These are phyloP conservation scores for Populus deltoides DNA, from an alignment of 345 rosid genomes.

Conservation along the genomic window DNA sequence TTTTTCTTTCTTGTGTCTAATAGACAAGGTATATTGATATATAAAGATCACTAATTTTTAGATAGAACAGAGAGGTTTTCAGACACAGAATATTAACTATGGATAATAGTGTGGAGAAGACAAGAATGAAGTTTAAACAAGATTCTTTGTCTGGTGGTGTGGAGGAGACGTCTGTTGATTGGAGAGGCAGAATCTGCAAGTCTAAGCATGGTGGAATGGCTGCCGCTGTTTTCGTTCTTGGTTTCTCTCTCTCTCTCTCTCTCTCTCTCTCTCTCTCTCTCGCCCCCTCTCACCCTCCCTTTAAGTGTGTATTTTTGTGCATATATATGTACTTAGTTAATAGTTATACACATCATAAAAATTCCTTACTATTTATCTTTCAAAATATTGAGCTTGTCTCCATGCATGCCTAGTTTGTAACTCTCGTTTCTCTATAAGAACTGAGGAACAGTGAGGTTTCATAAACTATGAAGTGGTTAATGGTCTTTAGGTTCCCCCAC, in stretches of 20 bases:
- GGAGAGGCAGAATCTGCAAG: conserved; percentile 58
- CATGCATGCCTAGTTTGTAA: too few species aligned
- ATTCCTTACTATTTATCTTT: too few species aligned
- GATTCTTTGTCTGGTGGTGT: conserved; percentile 24
- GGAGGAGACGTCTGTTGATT: conserved; percentile 51
- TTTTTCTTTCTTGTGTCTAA: background rate
- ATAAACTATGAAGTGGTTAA: too few species aligned
- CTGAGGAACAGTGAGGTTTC: too few species aligned
- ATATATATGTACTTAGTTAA: too few species aligned
- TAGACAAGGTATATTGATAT: background rate
- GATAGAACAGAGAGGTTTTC: background rate
- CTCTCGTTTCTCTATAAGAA: too few species aligned
- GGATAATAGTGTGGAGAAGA: conserved; percentile 29
- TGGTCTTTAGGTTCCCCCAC: too few species aligned
- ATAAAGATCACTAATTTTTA: background rate
- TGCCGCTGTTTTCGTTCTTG: conserved; percentile 68
- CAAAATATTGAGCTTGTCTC: too few species aligned
- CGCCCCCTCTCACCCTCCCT: conserved; percentile 3
- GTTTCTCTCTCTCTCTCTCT: conserved; percentile 30
- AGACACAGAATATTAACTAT: background rate
- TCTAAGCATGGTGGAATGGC: conserved; percentile 64
- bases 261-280: background rate
- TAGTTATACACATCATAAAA: background rate
- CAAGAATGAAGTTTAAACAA: conserved; percentile 23
- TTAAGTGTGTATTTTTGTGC: background rate